Conservation (phyloP, 169 alveolate species). For the Theileria sp. region DNA sequence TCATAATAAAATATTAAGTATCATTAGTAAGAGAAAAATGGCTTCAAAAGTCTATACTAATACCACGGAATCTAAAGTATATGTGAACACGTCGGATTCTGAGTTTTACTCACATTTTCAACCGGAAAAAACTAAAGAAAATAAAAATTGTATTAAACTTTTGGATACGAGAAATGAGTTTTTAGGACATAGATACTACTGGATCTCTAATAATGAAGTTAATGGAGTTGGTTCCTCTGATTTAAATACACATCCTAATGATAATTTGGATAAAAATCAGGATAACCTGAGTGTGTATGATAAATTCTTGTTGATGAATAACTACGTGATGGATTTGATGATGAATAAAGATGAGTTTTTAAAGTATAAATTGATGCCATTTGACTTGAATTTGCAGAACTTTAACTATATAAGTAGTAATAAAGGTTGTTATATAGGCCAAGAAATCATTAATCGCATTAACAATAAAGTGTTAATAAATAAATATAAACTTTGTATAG, state of each 20-base stretch:
- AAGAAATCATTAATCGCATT: conserved; percentile 71
- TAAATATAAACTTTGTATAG: conserved; percentile 54
- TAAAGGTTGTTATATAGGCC: conserved; percentile 79
- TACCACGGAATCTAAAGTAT: background rate
- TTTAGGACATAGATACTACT: conserved; percentile 19
- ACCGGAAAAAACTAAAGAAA: background rate
- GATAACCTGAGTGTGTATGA: conserved; percentile 8
- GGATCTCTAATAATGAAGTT: background rate
- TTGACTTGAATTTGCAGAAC: conserved; percentile 65
- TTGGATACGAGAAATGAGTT: background rate
- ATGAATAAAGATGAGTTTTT: background rate
- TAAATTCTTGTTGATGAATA: background rate
- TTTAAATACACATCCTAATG: background rate
- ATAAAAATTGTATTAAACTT: background rate
- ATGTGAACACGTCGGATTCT: background rate
- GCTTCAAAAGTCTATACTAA: conserved; percentile 31
- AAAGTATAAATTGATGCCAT: conserved; percentile 58
- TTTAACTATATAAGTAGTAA: conserved; percentile 57
- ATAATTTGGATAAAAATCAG: background rate
- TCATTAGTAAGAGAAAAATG: conserved; percentile 39
- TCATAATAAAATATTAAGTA: background rate
- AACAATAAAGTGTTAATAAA: conserved; percentile 64
- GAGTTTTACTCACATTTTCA: background rate
- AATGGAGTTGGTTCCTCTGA: background rate
- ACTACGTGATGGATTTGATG: conserved; percentile 1